Percentiles rank a stretch among this genome's conserved stretches.
Evolutionary conservation across 2,329 filamentous ascomycete species (phyloP).

Genomic region (Alternaria gansuensis): DNA sequence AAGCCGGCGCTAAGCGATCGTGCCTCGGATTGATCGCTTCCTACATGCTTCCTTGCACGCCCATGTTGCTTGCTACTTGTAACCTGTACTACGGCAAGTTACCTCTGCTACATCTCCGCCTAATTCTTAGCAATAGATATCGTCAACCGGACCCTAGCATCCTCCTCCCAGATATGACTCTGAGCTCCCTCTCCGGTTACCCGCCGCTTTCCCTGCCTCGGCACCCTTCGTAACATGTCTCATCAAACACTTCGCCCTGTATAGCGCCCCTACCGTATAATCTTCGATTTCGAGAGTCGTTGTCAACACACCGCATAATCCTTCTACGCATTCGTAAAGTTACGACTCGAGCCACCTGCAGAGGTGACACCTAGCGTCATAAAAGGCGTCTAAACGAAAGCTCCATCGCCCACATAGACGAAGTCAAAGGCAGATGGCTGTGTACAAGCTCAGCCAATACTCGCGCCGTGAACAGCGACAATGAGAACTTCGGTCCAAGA

Average conservation of each 20-base stretch:
- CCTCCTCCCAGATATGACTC: neutral
- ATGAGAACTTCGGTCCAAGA: neutral
- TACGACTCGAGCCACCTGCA: neutral
- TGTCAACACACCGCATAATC: neutral
- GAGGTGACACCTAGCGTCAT: neutral
- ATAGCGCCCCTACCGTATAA: neutral
- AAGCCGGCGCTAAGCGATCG: constrained; percentile 33
- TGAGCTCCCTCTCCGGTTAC: neutral
- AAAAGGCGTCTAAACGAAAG: neutral
- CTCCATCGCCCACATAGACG: neutral
- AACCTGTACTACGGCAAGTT: neutral
- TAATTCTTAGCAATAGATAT: neutral
- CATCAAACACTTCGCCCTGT: neutral
- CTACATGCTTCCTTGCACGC: neutral
- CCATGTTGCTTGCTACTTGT: neutral
- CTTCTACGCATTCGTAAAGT: neutral
- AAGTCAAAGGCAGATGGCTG: neutral
- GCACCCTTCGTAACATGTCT: neutral
- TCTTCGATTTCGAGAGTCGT: neutral
- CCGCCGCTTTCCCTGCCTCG: neutral
- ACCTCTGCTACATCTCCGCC: neutral
- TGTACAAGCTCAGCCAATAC: neutral
- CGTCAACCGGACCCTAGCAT: neutral
- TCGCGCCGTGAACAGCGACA: neutral
- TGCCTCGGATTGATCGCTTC: constrained; percentile 15